Evolutionary conservation across 345 rosid genomes (phyloP), one percentile per base, ranked within the genome.

Genomic region (Gossypium mustelinum): DNA sequence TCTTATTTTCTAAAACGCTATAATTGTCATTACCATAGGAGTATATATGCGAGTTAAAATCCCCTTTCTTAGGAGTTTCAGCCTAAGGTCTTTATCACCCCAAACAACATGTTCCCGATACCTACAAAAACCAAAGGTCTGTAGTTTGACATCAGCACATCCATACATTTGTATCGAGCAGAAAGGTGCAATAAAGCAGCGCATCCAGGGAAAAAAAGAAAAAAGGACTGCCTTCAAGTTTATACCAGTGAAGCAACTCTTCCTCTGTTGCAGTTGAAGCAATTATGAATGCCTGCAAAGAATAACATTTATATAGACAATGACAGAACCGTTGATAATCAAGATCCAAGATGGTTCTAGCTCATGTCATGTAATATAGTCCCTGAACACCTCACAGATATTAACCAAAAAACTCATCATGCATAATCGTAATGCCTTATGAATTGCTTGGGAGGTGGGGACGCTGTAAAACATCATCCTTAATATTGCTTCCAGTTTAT

Each of bases 211-310:
- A 10, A 41, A 41, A 70, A 18, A 29, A 3, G 60, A 24, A 63
- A 18, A 52, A 2, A 63, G 20, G 16, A 48, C 20, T 20, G 57
- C 72, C 73, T 70, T 66, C 22, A 59, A 75, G 34, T 58, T 54
- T 80, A 86, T 89, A 95, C 99, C 99, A 93, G 78, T 81, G 87
- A 59, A 86, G 82, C 98, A 93, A 90, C 87, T 95, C 99, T 68
- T 93, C 97, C 71, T 90, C 91, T 10, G 98, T 93, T 79, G 87
- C 94, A 43, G 97, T 95, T 48, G 99, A 95, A 70, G 98, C 99
- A 73, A 91, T 95, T 78, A 95, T 90, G 81, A 95, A 95, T 51
- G 99, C 99, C 99, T 95, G 89, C 80, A 85, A 79, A 29, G 48
- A 14, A 43, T 55, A 76, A 34, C 13, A 75, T 66, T 74, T 45